Conservation (phyloP, 768 basidiomycete genomes). For the Antrodiella citrinella region DNA sequence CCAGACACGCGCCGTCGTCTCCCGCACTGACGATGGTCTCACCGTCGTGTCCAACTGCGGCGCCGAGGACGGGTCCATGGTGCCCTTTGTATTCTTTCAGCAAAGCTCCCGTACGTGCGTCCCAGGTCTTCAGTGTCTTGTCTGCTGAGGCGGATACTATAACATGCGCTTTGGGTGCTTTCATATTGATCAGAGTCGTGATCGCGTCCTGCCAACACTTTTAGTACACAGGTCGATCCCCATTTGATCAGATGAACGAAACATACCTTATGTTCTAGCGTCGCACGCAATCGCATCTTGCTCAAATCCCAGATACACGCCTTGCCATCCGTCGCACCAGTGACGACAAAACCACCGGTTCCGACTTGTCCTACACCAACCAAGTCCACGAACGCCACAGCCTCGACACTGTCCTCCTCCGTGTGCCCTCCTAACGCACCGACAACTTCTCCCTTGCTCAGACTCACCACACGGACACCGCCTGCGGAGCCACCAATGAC, state of each 20-base stretch:
- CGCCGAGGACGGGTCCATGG: conserved; percentile 63
- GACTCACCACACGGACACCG: conserved; percentile 77
- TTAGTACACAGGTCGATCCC: not conserved
- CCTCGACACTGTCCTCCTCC: conserved; percentile 84
- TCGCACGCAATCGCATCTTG: conserved; percentile 77
- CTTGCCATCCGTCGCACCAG: conserved; percentile 90
- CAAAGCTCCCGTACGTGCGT: conserved; percentile 75
- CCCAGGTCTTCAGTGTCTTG: conserved; percentile 84
- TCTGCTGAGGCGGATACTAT: conserved; percentile 87
- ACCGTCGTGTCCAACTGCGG: conserved; percentile 63
- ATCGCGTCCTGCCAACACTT: conserved; percentile 63
- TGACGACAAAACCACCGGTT: conserved; percentile 57
- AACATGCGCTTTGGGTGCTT: conserved; percentile 65
- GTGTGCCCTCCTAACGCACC: conserved; percentile 74
- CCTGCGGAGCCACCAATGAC: conserved; percentile 86
- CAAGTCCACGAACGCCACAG: conserved; percentile 76
- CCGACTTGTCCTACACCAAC: conserved; percentile 45
- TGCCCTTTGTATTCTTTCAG: conserved; percentile 81
- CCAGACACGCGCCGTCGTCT: conserved; percentile 83
- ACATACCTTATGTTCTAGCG: conserved; percentile 74
- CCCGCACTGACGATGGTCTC: conserved; percentile 79
- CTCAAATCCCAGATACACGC: conserved; percentile 91
- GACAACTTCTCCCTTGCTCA: conserved; percentile 81
- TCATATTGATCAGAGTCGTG: conserved; percentile 69
- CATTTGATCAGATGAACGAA: not conserved